Percentiles rank a stretch among this genome's conserved stretches.
Evolutionary conservation across 2,329 filamentous ascomycete species (phyloP).

Genomic region (Dactylellina leptospora): DNA sequence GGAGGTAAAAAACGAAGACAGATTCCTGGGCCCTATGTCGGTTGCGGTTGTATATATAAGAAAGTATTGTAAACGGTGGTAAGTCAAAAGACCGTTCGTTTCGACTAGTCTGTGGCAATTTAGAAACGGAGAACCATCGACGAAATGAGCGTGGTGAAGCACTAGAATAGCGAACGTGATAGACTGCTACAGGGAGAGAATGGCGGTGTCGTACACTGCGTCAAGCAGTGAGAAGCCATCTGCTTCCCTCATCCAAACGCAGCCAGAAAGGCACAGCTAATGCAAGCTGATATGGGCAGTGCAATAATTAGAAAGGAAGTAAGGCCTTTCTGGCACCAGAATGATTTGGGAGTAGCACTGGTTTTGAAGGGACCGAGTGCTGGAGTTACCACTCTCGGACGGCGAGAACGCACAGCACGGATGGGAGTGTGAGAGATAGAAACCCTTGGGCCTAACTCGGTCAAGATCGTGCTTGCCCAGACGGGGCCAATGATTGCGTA

Average conservation of each 20-base stretch:
- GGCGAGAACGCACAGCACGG: slow-evolving; percentile 24
- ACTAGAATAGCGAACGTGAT: slow-evolving; percentile 42
- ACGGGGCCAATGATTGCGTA: slow-evolving; percentile 35
- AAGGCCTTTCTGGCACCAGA: slow-evolving; percentile 28
- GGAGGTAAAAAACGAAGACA: too few relatives aligned
- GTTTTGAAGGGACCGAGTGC: slow-evolving; percentile 39
- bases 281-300: slow-evolving; percentile 33
- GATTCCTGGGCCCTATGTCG: too few relatives aligned
- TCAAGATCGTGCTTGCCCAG: slow-evolving; percentile 14
- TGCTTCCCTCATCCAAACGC: slow-evolving; percentile 44
- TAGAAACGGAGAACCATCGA: slow-evolving; percentile 24
- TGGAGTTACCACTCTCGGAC: slow-evolving; percentile 38
- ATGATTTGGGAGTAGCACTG: slow-evolving; percentile 34
- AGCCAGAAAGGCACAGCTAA: slow-evolving; percentile 27
- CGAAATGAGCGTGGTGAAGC: slow-evolving; percentile 49
- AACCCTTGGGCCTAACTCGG: slow-evolving; percentile 15
- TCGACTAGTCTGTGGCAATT: slow-evolving; percentile 35
- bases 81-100: slow-evolving; percentile 6
- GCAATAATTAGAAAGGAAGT: slow-evolving; percentile 45
- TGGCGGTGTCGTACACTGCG: slow-evolving; percentile 48
- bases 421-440: slow-evolving; percentile 36
- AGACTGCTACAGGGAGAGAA: slow-evolving; percentile 48
- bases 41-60: too few relatives aligned
- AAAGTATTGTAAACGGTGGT: slow-evolving; percentile 12
- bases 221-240: slow-evolving; percentile 50